Evolutionary conservation across 441 rosid species (phyloP), one percentile per base, ranked within the genome.

Genomic region (Biscutella laevigata): DNA sequence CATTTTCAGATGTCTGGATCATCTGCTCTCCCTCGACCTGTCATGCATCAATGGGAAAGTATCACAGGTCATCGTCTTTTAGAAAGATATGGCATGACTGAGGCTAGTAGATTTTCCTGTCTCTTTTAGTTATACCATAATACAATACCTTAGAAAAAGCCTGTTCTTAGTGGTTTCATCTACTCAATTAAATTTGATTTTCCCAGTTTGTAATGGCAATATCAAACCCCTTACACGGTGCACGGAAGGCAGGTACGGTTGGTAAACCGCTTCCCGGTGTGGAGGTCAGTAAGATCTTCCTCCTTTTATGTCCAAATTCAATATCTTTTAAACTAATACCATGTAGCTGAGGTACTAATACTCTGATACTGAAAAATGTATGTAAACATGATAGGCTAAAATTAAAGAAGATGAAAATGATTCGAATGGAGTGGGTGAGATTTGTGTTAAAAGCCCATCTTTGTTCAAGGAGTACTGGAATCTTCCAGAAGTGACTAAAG

Each of bases 21-120:
- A 50, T 82, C 98, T 30, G 94, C 97, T 60, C 94, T 92, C 39
- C 99, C 99, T 61, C 75, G 77, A 58, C 92, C 97, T 6, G 83
- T 92, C 72, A 84, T 92, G 97, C 79, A 82, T 56, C 78, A 69
- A 59, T 92, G 99, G 99, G 99, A 92, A 74, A 62, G 68, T 59
- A 88, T 92, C 69, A 88, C 99, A 16, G 92, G 94, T 24, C 97
- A 92, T 57, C 82, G 92, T 52, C 97, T 92, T 61, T 69, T 92
- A 73, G 99, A 92, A 75, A 79, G 99, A 61, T 92, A 88, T 58
- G 99, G 99, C 61, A 92, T 92, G 99, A 88, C 99, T 30, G 99
- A 92, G 80, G 99, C 78, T 62, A 58, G 20, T 35, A 28, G 34
- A 12, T 19, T 20, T 42, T 41, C 20, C 17, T 12, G 10, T 56